Evolutionary conservation across 192 early-diverging fungal species (phyloP), one percentile per base, ranked within the genome.

Genomic region (Polychytrium aggregatum): DNA sequence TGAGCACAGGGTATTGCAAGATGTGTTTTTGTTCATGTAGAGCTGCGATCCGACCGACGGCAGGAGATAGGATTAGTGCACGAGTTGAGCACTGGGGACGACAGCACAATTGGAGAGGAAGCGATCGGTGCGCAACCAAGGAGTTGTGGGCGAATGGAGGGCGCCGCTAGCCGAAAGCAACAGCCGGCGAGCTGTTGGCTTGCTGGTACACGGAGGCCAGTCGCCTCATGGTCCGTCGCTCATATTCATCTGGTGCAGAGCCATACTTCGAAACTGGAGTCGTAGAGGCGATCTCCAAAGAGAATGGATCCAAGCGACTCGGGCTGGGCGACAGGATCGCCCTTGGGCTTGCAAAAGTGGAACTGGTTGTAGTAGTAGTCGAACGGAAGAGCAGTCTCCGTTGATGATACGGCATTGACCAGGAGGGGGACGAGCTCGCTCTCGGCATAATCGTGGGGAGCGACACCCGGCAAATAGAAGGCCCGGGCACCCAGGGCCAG

Each of bases 381-480:
- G 55, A 84, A 93, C 7, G 89, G 78, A 31, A 97, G 9, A 34
- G 64, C 62, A 40, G 69, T 69, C 5, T 63, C 74, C 31, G 76
- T 64, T 3, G 93, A 89, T 9, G 91, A 85, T 42, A 94, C 70
- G 18, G 88, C 81, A 62, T 97, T 97, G 31, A 97, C 91, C 48
- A 76, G 74, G 17, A 97, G 58, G 13, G 77, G 72, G 5, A 97
- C 88, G 6, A 44, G 42, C 34, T 78, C 76, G 21, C 71, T 74
- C 29, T 65, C 50, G 44, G 65, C 52, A 64, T 92, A 97, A 56
- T 97, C 88, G 38, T 76, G 71, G 26, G 93, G 93, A 2, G 88
- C 87, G 36, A 97, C 85, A 25, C 93, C 93, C 14, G 93, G 93
- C 13, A 97, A 69, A 58, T 94, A 94, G 68, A 97, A 94, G n/a